Base-by-base conservation (phyloP, 352 stramenopile species). In the Pythium volutum region DNA sequence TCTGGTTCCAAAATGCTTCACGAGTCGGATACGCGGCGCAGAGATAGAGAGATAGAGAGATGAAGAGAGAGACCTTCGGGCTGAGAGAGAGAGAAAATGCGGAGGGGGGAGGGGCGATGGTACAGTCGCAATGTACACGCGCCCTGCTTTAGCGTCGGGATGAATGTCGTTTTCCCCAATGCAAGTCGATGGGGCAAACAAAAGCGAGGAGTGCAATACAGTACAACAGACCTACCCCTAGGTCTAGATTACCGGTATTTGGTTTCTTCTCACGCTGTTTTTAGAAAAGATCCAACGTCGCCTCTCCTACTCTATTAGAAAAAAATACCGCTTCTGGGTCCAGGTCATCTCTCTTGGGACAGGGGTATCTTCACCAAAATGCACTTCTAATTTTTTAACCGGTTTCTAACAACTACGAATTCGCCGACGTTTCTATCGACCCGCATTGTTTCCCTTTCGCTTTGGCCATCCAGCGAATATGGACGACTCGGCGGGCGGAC, bases 401-500 rank as follows among this genome's bases (percentile, higher is more conserved):
- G n/a, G n/a, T n/a, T n/a, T 45, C 38, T 25, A 48, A 60, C 54
- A 14, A 25, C 36, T 54, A 45, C 42, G 10, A 52, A 51, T 34
- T 16, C n/a, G n/a, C n/a, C n/a, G n/a, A n/a, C n/a, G n/a, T n/a
- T n/a, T n/a, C n/a, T 11, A 31, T 42, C 31, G 12, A 23, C 9
- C 36, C 36, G 36, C 36, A 16, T 43, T 36, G 7, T 4, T 36
- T 43, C 8, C 10, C 36, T 38, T 7, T 57, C 33, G 26, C 75
- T 25, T 18, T 33, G 39, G 6, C 14, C 46, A 26, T 36, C 57
- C 46, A 49, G 26, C 55, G 29, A 52, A 27, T 23, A 69, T 27
- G 73, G 77, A 39, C 53, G 55, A 59, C 46, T 64, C 60, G 4
- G 29, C 47, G 2, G 50, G 43, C 34, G 70, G 70, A 26, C 83